Percentiles rank a stretch among this genome's conserved stretches.
phyloP scores from a whole-genome alignment of 768 basidiomycete genomes.

The Suillus paluster region DNA sequence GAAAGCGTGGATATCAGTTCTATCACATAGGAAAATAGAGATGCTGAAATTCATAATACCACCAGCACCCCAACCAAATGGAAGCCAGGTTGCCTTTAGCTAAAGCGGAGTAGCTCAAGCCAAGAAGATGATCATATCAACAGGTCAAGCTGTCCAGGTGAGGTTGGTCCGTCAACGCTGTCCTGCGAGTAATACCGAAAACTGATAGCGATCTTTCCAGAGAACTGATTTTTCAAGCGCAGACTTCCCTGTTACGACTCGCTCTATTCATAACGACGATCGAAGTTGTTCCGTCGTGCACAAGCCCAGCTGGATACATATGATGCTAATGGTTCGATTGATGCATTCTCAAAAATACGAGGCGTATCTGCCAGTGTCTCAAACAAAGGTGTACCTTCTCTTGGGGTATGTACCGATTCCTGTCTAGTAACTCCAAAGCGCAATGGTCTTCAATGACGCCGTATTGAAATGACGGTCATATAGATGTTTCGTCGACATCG shows the following conservation, averaged over 20 bases:
- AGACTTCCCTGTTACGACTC: conserved; percentile 45
- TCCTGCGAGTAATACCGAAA: conserved; percentile 44
- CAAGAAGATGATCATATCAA: conserved; percentile 55
- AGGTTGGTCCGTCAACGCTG: conserved; percentile 2
- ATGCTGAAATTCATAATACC: conserved; percentile 39
- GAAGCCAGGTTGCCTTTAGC: conserved; percentile 56
- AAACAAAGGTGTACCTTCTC: conserved; percentile 66
- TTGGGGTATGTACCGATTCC: conserved; percentile 50
- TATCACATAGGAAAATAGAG: neutral
- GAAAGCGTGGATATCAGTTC: conserved; percentile 3
- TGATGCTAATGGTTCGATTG: conserved; percentile 25
- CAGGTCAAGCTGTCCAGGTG: neutral
- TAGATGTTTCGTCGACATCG: conserved; percentile 70
- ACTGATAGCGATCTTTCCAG: conserved; percentile 46
- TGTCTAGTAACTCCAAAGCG: conserved; percentile 79
- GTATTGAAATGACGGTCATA: conserved; percentile 68
- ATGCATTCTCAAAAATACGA: conserved; percentile 5
- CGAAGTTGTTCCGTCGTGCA: conserved; percentile 66
- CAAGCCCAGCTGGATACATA: conserved; percentile 75
- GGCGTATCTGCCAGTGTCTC: conserved; percentile 68
- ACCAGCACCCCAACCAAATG: conserved; percentile 66
- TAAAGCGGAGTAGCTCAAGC: conserved; percentile 69
- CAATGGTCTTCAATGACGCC: conserved; percentile 69
- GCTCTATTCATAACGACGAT: conserved; percentile 63
- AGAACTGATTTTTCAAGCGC: conserved; percentile 27